Base-by-base conservation (phyloP, 2,329 filamentous ascomycete species). In the Dichotomopilus funicola region DNA sequence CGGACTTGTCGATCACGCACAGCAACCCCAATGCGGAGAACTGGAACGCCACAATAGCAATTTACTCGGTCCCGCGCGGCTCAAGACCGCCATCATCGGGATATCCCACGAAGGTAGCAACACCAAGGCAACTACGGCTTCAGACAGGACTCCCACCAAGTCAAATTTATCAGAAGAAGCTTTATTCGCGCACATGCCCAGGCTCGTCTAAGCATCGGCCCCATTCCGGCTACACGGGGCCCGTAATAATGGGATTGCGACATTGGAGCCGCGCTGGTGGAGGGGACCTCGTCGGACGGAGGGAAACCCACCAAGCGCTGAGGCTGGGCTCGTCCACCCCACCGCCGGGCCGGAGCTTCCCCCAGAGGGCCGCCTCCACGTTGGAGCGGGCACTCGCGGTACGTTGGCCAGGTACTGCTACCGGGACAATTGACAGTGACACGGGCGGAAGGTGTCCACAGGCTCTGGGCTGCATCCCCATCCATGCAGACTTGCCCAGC, bases 401-500 rank as follows among this genome's bases (percentile, higher is more conserved):
- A 12, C 27, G 34, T 4, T 33, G 31, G 55, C 13, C 37, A 50
- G 34, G 51, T 54, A 57, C 51, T 52, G 51, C 49, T 52, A 54
- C 55, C 38, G 55, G 51, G 49, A 43, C 48, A 52, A 51, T 47
- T 10, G 41, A 53, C 45, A 46, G 33, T 27, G 19, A 27, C 19
- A 27, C 19, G 19, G 19, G 19, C 19, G 41, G 40, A 38, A 49
- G 45, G 40, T 50, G 55, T 53, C 57, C 59, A 57, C 59, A 37
- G 12, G 33, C 9, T 33, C 42, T 44, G 40, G 27, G 43, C 54
- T 57, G 52, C 57, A 62, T 53, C 41, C n/a, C 31, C 50, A 59
- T 53, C 57, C 59, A 62, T 64, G 57, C 57, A 56, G 37, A 55
- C 49, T 55, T 54, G 54, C 44, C 51, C 51, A 31, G 56, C 56